phyloP scores from a whole-genome alignment of 2,329 filamentous ascomycete genomes.

The Fusarium chlamydosporum region DNA sequence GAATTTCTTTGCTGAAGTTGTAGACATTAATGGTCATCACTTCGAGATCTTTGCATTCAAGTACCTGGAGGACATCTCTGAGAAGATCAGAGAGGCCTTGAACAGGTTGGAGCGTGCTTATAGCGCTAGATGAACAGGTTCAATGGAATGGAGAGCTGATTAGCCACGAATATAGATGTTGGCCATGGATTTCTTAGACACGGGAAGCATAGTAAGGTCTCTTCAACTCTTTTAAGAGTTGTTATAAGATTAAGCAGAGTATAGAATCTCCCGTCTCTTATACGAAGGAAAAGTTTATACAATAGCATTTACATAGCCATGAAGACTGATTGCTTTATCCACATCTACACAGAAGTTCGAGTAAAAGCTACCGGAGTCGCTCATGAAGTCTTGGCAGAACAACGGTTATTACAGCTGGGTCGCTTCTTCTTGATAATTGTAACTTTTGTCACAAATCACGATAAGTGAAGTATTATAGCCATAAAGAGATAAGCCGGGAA shows the following conservation, averaged over 20 bases:
- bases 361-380: slow-evolving; percentile 19
- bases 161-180: not conserved
- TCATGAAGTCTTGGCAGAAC: not conserved
- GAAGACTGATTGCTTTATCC: not conserved
- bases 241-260: not conserved
- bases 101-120: slow-evolving; percentile 37
- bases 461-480: not conserved
- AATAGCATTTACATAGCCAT: too few relatives aligned
- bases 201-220: not conserved
- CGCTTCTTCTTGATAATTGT: not conserved
- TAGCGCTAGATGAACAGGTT: not conserved
- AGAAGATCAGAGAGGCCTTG: slow-evolving; percentile 44
- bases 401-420: not conserved
- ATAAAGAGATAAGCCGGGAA: slow-evolving; percentile 1
- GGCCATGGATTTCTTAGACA: too few relatives aligned
- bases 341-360: not conserved
- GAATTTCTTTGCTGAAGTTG: slow-evolving; percentile 60
- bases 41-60: slow-evolving; percentile 62
- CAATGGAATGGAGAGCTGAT: not conserved
- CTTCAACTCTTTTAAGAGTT: not conserved
- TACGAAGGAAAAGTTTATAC: not conserved
- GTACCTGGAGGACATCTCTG: slow-evolving; percentile 50
- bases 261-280: not conserved
- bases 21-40: slow-evolving; percentile 67
- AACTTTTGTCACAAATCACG: not conserved